Evolutionary conservation across 192 early-diverging fungal genomes (phyloP).

Genomic region (Funneliformis mosseae): DNA sequence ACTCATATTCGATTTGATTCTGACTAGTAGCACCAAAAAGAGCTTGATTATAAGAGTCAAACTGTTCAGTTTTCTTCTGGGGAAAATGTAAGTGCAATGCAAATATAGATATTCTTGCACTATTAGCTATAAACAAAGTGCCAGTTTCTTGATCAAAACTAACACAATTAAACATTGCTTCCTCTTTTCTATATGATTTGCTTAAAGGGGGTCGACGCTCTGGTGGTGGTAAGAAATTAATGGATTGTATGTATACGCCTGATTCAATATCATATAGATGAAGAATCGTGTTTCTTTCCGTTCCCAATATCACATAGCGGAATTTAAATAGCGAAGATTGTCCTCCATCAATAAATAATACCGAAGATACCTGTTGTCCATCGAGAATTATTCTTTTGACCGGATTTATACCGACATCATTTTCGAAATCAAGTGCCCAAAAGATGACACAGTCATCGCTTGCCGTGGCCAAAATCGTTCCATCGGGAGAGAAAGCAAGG

Average conservation of each 20-base stretch:
- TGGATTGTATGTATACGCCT: constrained; percentile 35
- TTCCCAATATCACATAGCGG: constrained; percentile 45
- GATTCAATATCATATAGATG: constrained; percentile 42
- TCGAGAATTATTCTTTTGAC: constrained; percentile 42
- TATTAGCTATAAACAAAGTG: constrained; percentile 48
- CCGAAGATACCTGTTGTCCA: constrained; percentile 36
- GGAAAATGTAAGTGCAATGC: constrained; percentile 33
- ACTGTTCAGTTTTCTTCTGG: not conserved
- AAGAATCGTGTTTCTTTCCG: constrained; percentile 44
- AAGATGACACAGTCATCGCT: constrained; percentile 45
- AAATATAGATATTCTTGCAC: constrained; percentile 50
- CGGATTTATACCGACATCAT: constrained; percentile 10
- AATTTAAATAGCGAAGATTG: constrained; percentile 36
- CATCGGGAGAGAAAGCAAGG: constrained; percentile 48
- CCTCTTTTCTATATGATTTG: constrained; percentile 37
- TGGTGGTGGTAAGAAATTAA: constrained; percentile 48
- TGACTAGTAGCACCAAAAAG: constrained; percentile 3
- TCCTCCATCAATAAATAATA: constrained; percentile 29
- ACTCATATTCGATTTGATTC: constrained; percentile 21
- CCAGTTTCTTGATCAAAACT: constrained; percentile 43
- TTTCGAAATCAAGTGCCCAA: constrained; percentile 32
- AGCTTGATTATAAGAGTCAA: constrained; percentile 17
- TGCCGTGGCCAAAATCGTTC: constrained; percentile 47
- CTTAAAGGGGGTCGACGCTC: constrained; percentile 40
- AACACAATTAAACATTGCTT: constrained; percentile 52